phyloP scores from a whole-genome alignment of 805 yeast genomes.

The Candida rishiriensis region DNA sequence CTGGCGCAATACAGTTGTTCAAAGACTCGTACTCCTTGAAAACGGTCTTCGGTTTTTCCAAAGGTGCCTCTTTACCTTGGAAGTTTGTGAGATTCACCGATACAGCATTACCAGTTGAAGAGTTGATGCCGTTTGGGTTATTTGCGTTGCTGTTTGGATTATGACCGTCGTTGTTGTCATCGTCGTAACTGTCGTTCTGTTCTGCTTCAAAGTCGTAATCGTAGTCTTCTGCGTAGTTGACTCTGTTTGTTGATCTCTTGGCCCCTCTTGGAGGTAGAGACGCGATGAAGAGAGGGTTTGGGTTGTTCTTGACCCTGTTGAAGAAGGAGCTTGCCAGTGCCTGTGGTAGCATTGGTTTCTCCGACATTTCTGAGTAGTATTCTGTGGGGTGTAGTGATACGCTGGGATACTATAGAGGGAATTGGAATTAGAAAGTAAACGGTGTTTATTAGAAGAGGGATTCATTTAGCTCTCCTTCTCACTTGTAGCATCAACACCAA shows the following conservation, averaged over 20 bases:
- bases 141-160: background rate
- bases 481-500: too few relatives aligned
- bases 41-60: slow-evolving; percentile 30
- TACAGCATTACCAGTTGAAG: background rate
- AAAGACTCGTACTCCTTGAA: slow-evolving; percentile 31
- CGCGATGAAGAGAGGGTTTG: slow-evolving; percentile 67
- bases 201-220: slow-evolving; percentile 47
- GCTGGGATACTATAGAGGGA: too few relatives aligned
- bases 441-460: background rate
- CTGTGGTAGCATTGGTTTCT: slow-evolving; percentile 53
- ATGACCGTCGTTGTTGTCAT: slow-evolving; percentile 40
- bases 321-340: slow-evolving; percentile 74
- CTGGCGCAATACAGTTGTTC: slow-evolving; percentile 34
- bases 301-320: slow-evolving; percentile 66
- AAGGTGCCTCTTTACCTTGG: slow-evolving; percentile 37
- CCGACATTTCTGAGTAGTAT: slow-evolving; percentile 5
- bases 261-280: slow-evolving; percentile 75
- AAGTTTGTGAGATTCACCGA: slow-evolving; percentile 27
- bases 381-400: too few relatives aligned
- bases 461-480: too few relatives aligned
- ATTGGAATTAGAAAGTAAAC: too few relatives aligned
- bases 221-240: slow-evolving; percentile 75
- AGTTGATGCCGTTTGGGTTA: slow-evolving; percentile 1
- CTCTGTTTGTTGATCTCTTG: slow-evolving; percentile 60
- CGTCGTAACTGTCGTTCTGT: slow-evolving; percentile 23